Conservation (phyloP, 306 rosid species). For the Biancaea sappan region DNA sequence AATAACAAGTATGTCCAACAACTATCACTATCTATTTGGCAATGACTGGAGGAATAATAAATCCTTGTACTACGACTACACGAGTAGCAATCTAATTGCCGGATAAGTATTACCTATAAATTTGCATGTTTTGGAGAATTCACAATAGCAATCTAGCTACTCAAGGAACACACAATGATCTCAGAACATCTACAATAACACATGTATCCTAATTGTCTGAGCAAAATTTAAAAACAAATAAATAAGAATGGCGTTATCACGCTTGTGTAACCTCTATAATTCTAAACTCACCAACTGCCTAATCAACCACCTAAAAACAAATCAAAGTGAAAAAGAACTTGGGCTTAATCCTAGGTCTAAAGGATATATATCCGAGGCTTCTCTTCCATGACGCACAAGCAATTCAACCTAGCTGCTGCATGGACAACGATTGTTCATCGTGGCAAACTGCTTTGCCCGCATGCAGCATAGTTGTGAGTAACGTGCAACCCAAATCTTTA, state of each 20-base stretch:
- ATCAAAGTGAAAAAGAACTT: not conserved
- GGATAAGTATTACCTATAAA: not conserved
- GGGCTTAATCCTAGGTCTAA: conserved; percentile 7
- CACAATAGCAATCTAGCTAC: not conserved
- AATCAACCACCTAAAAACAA: conserved; percentile 19
- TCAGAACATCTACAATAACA: conserved; percentile 22
- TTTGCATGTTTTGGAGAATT: not conserved
- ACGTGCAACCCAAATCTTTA: conserved; percentile 19
- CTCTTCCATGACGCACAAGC: conserved; percentile 13
- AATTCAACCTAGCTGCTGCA: conserved; percentile 28
- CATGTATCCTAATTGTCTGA: conserved; percentile 6
- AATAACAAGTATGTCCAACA: too few relatives aligned
- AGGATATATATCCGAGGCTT: conserved; percentile 31
- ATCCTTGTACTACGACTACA: not conserved
- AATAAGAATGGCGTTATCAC: not conserved
- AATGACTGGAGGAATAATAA: too few relatives aligned
- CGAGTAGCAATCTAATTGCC: too few relatives aligned
- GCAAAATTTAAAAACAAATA: conserved; percentile 5
- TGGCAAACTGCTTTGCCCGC: conserved; percentile 35
- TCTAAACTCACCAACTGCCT: conserved; percentile 29
- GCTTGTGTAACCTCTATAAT: conserved; percentile 1
- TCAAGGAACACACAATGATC: conserved; percentile 24
- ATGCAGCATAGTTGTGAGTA: conserved; percentile 31
- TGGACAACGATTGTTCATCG: conserved; percentile 28
- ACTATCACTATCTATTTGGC: too few relatives aligned